Evolutionary conservation across 2,329 filamentous ascomycete species (phyloP).

Genomic region (Lasiodiplodia hormozganensis): DNA sequence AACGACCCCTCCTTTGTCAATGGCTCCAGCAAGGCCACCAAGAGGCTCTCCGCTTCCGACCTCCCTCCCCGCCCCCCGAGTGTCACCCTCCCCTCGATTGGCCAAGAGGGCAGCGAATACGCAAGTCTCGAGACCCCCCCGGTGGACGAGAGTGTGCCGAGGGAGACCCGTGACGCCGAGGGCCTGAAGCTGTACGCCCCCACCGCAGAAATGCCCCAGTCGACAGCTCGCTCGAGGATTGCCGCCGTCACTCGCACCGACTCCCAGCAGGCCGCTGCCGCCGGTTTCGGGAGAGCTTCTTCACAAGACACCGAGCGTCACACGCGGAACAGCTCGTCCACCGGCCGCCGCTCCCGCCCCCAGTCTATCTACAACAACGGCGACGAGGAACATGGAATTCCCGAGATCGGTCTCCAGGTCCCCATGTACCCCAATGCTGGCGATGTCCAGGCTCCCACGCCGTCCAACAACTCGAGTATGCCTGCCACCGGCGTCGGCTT

Average conservation of each 20-base stretch:
- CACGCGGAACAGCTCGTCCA: constrained; percentile 38
- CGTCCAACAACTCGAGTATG: constrained; percentile 62
- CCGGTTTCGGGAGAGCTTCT: constrained; percentile 73
- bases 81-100: constrained; percentile 82
- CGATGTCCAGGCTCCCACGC: constrained; percentile 94
- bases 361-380: constrained; percentile 58
- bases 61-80: constrained; percentile 70
- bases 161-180: constrained; percentile 78
- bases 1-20: constrained; percentile 70
- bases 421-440: constrained; percentile 93
- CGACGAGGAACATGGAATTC: constrained; percentile 86
- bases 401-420: constrained; percentile 89
- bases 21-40: constrained; percentile 35
- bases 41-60: constrained; percentile 47
- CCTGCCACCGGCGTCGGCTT: constrained; percentile 57
- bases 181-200: constrained; percentile 89
- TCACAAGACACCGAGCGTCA: constrained; percentile 34
- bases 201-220: constrained; percentile 81
- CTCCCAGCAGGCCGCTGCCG: constrained; percentile 84
- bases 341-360: constrained; percentile 53
- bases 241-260: constrained; percentile 88
- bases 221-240: constrained; percentile 83
- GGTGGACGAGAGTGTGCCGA: constrained; percentile 57
- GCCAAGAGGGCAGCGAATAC: constrained; percentile 91
- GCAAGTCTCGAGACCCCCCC: constrained; percentile 40